Base-by-base conservation (phyloP, 2,329 filamentous ascomycete species). In the Thermochaetoides dissita region DNA sequence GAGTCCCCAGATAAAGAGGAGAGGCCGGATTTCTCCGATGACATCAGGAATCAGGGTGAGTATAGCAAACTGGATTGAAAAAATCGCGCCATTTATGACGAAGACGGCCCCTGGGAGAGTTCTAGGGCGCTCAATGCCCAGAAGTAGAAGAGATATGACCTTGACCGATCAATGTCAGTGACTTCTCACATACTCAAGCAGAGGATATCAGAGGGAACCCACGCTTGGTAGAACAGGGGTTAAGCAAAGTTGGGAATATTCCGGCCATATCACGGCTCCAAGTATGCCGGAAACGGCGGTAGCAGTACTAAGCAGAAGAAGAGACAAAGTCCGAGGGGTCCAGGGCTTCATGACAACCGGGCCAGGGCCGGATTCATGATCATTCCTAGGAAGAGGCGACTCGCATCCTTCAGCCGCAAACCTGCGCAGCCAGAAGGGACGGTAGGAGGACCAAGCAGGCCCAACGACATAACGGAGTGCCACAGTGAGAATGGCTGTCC, bases 141-240 rank as follows among this genome's bases (percentile, higher is more conserved):
- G 41, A 5, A 59, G 42, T 10, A 56, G 17, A 30, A 37, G 35
- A 5, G 54, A 52, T 9, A 53, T 36, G 6, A 56, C n/a, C 53
- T 53, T 30, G 12, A 9, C 6, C 6, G 39, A 10, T 41, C 44
- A 6, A 2, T 24, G 29, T 44, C 8, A 44, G 39, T 38, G 37
- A 17, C 3, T 4, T 11, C 4, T 10, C 10, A 6, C 7, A 6
- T 7, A 12, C 17, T 24, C 6, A 4, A 17, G 29, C 4, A 11
- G 12, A 6, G 30, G 6, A 30, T 5, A 4, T 6, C 8, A 30
- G 10, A 33, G 8, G n/a, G n/a, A 24, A 57, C 62, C 54, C 56
- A 64, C 63, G 55, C 55, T 63, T 38, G 59, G 64, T 30, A 58
- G 46, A 41, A 57, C 43, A 11, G 57, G 58, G 36, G 55, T 55